These are phyloP conservation scores for Xylaria polymorpha DNA, from an alignment of 2,329 filamentous ascomycete genomes.

Conservation along the genomic window DNA sequence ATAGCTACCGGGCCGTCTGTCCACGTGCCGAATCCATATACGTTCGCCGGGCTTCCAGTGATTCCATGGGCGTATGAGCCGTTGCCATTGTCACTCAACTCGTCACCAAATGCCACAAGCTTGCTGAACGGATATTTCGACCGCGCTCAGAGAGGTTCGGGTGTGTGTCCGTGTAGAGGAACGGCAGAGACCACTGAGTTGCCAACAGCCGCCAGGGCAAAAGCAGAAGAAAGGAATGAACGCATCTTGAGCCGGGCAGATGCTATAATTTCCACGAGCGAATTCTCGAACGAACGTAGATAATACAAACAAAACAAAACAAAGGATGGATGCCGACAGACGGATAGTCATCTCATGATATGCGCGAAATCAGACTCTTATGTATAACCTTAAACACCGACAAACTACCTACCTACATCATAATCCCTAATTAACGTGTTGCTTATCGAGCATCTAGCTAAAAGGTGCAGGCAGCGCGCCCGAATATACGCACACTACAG, in stretches of 20 bases:
- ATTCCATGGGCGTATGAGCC: neutral
- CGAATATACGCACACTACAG: neutral
- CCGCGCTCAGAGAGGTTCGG: neutral
- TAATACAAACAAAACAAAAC: neutral
- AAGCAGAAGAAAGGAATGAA: neutral
- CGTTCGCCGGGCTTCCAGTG: neutral
- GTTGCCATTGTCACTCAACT: neutral
- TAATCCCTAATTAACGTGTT: neutral
- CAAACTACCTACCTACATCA: neutral
- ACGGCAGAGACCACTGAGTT: neutral
- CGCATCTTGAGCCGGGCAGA: neutral
- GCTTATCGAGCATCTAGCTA: neutral
- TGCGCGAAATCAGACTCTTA: neutral
- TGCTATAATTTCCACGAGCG: neutral
- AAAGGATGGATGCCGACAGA: neutral
- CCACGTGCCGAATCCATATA: conserved; percentile 1
- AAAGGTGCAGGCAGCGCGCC: neutral
- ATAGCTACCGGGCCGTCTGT: neutral
- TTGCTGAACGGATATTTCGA: conserved; percentile 1
- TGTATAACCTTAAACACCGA: neutral
- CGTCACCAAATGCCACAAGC: neutral
- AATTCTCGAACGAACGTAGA: neutral
- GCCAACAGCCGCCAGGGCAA: neutral
- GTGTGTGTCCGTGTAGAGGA: neutral
- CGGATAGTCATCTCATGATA: neutral